Percentiles rank a stretch among this genome's conserved stretches.
These are phyloP conservation scores for Schrenkiella parvula DNA, from an alignment of 345 rosid species.

Conservation along the genomic window DNA sequence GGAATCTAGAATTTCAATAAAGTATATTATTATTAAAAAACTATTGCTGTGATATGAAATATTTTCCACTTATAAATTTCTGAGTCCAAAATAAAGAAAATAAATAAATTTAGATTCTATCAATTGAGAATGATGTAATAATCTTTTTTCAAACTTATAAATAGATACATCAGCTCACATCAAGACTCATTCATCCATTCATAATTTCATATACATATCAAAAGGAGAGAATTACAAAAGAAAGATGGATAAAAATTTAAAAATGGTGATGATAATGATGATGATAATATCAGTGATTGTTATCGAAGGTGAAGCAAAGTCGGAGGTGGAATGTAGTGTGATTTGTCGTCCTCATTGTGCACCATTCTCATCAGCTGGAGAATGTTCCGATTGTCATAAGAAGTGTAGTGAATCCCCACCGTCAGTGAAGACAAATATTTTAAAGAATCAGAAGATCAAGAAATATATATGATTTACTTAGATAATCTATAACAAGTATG, in stretches of 20 bases:
- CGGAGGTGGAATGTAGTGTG: neutral
- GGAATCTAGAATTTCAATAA: too few relatives aligned
- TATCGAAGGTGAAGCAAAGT: constrained; percentile 8
- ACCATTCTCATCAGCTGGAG: neutral
- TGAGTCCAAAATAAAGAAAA: neutral
- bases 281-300: neutral
- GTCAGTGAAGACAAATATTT: neutral
- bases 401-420: neutral
- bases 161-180: neutral
- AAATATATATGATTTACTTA: neutral
- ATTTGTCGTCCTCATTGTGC: constrained; percentile 1
- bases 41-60: neutral
- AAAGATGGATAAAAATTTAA: neutral
- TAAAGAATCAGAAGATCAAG: neutral
- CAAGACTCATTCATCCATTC: neutral
- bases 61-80: neutral
- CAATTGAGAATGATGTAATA: neutral
- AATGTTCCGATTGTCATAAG: neutral
- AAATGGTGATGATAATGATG: neutral
- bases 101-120: neutral
- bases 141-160: neutral
- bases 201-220: neutral
- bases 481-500: neutral
- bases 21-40: neutral
- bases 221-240: neutral